Percentiles rank a stretch among this genome's conserved stretches.
Evolutionary conservation across 257 asterid species (phyloP).

Genomic region (Penstemon eatonii): DNA sequence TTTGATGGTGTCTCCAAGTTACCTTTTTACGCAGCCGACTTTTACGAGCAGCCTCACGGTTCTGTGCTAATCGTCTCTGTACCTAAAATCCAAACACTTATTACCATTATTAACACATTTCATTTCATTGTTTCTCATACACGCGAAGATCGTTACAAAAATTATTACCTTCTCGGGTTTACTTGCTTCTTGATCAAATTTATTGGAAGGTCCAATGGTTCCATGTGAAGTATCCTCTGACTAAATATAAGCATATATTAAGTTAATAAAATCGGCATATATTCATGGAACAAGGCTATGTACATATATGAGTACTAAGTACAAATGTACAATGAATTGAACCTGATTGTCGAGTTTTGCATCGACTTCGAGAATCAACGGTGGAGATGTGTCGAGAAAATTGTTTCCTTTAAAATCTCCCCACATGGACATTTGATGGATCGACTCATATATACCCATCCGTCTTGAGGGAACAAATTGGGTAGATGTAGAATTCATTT

Average conservation of each 20-base stretch:
- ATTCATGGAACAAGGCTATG: not conserved
- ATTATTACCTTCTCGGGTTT: conserved; percentile 73
- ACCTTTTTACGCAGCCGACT: conserved; percentile 89
- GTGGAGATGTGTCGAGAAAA: conserved; percentile 47
- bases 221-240: conserved; percentile 80
- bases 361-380: conserved; percentile 51
- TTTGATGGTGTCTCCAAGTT: not conserved
- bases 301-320: not conserved
- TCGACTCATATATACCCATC: conserved; percentile 77
- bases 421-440: conserved; percentile 75
- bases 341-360: conserved; percentile 66
- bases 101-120: not conserved
- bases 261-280: conserved; percentile 1
- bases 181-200: conserved; percentile 65
- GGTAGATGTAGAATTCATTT: conserved; percentile 70
- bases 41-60: conserved; percentile 97
- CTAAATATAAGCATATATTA: conserved; percentile 36
- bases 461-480: conserved; percentile 73
- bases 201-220: conserved; percentile 59
- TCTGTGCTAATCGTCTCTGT: conserved; percentile 88
- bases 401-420: conserved; percentile 63
- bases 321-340: conserved; percentile 6
- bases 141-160: not conserved
- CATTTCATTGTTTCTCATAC: not conserved
- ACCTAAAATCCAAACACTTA: conserved; percentile 43